phyloP scores from a whole-genome alignment of 768 basidiomycete species.

The Termitomyces sp. region DNA sequence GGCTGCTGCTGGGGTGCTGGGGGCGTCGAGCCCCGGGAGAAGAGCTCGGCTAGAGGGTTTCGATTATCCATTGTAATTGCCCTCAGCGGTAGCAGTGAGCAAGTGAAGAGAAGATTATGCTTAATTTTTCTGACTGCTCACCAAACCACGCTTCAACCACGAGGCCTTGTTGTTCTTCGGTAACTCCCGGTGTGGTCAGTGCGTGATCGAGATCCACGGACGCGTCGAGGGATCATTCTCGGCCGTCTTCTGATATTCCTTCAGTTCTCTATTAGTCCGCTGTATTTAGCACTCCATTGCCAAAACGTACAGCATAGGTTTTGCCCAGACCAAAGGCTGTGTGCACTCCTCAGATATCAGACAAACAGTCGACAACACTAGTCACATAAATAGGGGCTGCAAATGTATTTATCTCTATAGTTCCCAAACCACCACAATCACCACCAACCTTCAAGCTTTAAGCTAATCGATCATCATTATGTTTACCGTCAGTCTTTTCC shows the following conservation, averaged over 20 bases:
- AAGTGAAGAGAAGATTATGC: slow-evolving; percentile 8
- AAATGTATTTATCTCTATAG: too few relatives aligned
- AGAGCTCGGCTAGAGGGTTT: slow-evolving; percentile 41
- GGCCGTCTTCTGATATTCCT: too few relatives aligned
- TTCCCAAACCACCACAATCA: background rate
- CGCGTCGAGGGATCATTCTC: background rate
- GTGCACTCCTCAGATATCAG: too few relatives aligned
- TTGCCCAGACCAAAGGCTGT: too few relatives aligned
- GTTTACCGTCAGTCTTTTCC: slow-evolving; percentile 30
- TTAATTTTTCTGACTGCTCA: slow-evolving; percentile 17
- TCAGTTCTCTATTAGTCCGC: too few relatives aligned
- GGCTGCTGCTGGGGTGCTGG: slow-evolving; percentile 27
- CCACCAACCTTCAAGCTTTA: background rate
- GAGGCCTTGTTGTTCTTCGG: slow-evolving; percentile 32
- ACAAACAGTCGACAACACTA: slow-evolving; percentile 15
- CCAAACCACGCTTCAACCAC: slow-evolving; percentile 37
- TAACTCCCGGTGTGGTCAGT: slow-evolving; percentile 19
- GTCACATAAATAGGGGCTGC: background rate
- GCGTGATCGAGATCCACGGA: slow-evolving; percentile 3
- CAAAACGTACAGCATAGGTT: too few relatives aligned
- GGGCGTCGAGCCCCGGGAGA: slow-evolving; percentile 50
- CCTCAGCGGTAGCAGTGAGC: background rate
- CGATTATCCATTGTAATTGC: slow-evolving; percentile 32
- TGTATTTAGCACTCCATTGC: too few relatives aligned
- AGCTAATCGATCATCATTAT: slow-evolving; percentile 16